Evolutionary conservation across 768 basidiomycete species (phyloP).

Genomic region (Amanita thiersii): DNA sequence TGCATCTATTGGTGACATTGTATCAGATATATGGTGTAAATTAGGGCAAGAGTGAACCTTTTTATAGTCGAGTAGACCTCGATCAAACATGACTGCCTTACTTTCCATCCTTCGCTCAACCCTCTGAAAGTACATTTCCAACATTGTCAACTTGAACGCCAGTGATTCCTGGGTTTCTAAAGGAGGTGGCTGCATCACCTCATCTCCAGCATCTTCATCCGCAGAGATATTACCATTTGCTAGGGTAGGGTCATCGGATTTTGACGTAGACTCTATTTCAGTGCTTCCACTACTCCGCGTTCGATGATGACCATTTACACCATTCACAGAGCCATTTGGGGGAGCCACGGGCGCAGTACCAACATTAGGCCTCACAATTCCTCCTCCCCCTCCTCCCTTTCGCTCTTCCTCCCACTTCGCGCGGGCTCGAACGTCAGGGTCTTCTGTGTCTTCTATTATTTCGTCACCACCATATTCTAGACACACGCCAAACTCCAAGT

Average conservation of each 20-base stretch:
- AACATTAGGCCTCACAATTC: not conserved
- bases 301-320: constrained; percentile 36
- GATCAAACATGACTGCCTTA: constrained; percentile 87
- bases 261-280: constrained; percentile 22
- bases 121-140: constrained; percentile 89
- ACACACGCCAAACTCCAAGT: constrained; percentile 92
- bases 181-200: constrained; percentile 64
- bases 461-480: constrained; percentile 78
- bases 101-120: constrained; percentile 78
- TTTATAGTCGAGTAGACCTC: constrained; percentile 89
- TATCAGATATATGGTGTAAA: constrained; percentile 11
- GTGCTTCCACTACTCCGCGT: constrained; percentile 25
- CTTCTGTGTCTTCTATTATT: constrained; percentile 71
- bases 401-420: constrained; percentile 43
- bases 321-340: constrained; percentile 32
- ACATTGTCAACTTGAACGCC: constrained; percentile 77
- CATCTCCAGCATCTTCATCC: constrained; percentile 56
- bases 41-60: constrained; percentile 44
- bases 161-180: constrained; percentile 81
- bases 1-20: constrained; percentile 52
- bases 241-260: constrained; percentile 41
- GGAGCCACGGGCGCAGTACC: not conserved
- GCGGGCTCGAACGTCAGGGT: constrained; percentile 60
- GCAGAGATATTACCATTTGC: constrained; percentile 37
- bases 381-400: constrained; percentile 17